Evolutionary conservation across 2,329 filamentous ascomycete species (phyloP).

Genomic region (Colletotrichum echinochloae): DNA sequence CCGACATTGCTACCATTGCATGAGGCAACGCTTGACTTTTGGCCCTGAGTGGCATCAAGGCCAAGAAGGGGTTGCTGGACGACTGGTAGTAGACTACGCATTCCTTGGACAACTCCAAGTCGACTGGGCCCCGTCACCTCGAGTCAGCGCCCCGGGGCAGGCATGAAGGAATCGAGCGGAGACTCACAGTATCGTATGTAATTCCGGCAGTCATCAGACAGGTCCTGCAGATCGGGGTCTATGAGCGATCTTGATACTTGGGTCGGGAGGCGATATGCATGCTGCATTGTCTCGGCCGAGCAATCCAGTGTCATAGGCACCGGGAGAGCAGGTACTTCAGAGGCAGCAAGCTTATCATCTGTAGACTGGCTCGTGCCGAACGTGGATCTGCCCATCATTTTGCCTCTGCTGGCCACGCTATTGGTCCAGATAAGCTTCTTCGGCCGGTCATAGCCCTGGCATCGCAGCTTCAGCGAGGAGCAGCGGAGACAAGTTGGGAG

Average conservation of each 20-base stretch:
- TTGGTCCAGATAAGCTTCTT: slow-evolving; percentile 33
- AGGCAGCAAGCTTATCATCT: neutral
- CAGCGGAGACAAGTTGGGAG: slow-evolving; percentile 30
- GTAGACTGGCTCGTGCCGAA: neutral
- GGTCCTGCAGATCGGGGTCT: slow-evolving; percentile 24
- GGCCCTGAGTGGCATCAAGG: slow-evolving; percentile 30
- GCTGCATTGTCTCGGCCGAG: neutral
- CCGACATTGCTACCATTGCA: slow-evolving; percentile 30
- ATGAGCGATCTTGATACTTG: slow-evolving; percentile 9
- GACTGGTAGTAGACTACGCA: slow-evolving; percentile 33
- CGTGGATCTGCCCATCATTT: slow-evolving; percentile 24
- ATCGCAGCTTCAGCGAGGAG: slow-evolving; percentile 33
- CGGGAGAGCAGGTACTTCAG: neutral
- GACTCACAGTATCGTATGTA: slow-evolving; percentile 36
- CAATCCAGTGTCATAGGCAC: too few species aligned
- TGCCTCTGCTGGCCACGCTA: slow-evolving; percentile 34
- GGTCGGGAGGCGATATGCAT: neutral
- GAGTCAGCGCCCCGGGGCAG: neutral
- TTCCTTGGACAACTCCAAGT: slow-evolving; percentile 33
- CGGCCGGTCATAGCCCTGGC: slow-evolving; percentile 28
- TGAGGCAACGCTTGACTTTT: slow-evolving; percentile 23
- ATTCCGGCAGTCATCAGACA: slow-evolving; percentile 22
- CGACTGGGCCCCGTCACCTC: slow-evolving; percentile 15
- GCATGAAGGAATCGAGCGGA: too few species aligned
- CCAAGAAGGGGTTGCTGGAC: slow-evolving; percentile 33